These are phyloP conservation scores for Colletotrichum godetiae DNA, from an alignment of 2,329 filamentous ascomycete genomes.

Conservation along the genomic window DNA sequence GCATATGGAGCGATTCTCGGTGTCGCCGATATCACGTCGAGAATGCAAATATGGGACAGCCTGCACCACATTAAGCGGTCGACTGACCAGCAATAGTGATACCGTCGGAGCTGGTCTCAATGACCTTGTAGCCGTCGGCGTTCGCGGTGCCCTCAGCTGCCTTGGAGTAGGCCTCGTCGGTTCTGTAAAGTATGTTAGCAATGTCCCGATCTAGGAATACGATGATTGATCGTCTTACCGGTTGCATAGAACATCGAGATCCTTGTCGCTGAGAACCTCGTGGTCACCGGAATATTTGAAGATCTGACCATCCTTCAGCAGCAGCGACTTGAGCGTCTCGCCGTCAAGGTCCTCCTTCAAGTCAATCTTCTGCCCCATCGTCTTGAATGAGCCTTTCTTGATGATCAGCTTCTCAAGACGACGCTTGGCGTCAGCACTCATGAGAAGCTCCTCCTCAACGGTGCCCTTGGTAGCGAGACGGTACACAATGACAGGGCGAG, in stretches of 20 bases:
- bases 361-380: slow-evolving; percentile 71
- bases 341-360: slow-evolving; percentile 66
- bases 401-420: slow-evolving; percentile 95
- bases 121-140: slow-evolving; percentile 77
- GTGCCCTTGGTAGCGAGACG: slow-evolving; percentile 93
- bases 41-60: background rate
- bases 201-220: background rate
- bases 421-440: slow-evolving; percentile 91
- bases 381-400: slow-evolving; percentile 87
- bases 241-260: slow-evolving; percentile 84
- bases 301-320: slow-evolving; percentile 78
- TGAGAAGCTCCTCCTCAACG: slow-evolving; percentile 87
- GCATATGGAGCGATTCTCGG: background rate
- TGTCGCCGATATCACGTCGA: background rate
- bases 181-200: slow-evolving; percentile 45
- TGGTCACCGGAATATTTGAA: slow-evolving; percentile 69
- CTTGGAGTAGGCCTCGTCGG: slow-evolving; percentile 71
- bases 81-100: slow-evolving; percentile 46
- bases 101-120: slow-evolving; percentile 76
- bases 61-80: background rate
- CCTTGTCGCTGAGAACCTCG: slow-evolving; percentile 78
- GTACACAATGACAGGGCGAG: slow-evolving; percentile 90
- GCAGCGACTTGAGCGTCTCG: slow-evolving; percentile 69
- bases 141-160: slow-evolving; percentile 84
- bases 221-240: slow-evolving; percentile 51